phyloP scores from a whole-genome alignment of 768 basidiomycete species.

The Lactarius evosmus region DNA sequence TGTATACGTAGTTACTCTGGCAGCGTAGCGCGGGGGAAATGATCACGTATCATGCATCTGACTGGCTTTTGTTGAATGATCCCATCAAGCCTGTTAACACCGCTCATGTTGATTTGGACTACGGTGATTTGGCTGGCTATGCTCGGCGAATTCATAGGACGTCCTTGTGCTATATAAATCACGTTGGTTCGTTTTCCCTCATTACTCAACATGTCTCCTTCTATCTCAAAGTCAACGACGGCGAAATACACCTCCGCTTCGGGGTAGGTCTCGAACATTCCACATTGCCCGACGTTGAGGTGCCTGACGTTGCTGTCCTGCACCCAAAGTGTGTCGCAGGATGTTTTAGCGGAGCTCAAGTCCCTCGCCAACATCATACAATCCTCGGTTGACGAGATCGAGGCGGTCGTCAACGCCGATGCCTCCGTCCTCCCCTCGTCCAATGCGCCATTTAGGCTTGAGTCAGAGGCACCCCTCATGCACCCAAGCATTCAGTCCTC shows the following conservation, averaged over 20 bases:
- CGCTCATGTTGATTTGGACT: too few species aligned
- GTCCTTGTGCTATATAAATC: background rate
- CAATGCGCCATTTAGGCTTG: background rate
- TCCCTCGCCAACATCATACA: slow-evolving; percentile 8
- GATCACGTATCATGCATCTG: too few species aligned
- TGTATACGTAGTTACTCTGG: too few species aligned
- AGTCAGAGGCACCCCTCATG: background rate
- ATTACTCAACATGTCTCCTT: background rate
- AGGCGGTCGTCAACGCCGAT: background rate
- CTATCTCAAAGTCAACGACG: background rate
- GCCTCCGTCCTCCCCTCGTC: background rate
- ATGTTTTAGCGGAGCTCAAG: slow-evolving; percentile 4
- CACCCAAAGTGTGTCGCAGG: background rate
- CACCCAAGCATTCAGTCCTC: background rate
- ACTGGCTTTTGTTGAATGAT: too few species aligned
- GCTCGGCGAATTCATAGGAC: too few species aligned
- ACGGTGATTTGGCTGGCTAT: too few species aligned
- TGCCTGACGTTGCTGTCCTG: background rate
- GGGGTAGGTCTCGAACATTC: background rate
- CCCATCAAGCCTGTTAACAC: too few species aligned
- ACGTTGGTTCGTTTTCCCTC: too few species aligned
- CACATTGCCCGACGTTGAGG: background rate
- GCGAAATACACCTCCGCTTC: background rate
- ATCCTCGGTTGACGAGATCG: background rate
- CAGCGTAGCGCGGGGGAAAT: too few species aligned